Conservation (phyloP, 208 protist species). For the Herpetomonas tarakana region DNA sequence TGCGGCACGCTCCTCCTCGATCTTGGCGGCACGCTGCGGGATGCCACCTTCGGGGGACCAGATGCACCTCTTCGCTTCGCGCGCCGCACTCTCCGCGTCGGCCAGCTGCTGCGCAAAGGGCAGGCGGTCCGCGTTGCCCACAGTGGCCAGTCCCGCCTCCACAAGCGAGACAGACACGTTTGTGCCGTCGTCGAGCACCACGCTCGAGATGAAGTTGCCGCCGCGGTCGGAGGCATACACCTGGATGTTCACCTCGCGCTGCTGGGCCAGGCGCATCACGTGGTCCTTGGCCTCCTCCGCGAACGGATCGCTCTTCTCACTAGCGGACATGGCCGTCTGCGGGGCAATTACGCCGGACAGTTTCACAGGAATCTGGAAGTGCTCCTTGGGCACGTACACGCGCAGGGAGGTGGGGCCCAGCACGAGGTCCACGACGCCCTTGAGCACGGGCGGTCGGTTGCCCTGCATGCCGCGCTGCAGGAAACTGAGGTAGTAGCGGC, state of each 20-base stretch:
- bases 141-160: slow-evolving; percentile 70
- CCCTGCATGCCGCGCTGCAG: slow-evolving; percentile 88
- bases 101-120: slow-evolving; percentile 69
- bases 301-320: slow-evolving; percentile 50
- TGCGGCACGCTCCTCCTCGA: slow-evolving; percentile 50
- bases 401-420: slow-evolving; percentile 78
- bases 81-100: slow-evolving; percentile 65
- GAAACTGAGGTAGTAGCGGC: slow-evolving; percentile 87
- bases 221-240: slow-evolving; percentile 77
- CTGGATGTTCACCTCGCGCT: slow-evolving; percentile 81
- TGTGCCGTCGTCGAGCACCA: slow-evolving; percentile 60
- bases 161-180: slow-evolving; percentile 74
- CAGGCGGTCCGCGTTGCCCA: slow-evolving; percentile 68
- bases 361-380: slow-evolving; percentile 86
- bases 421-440: slow-evolving; percentile 78
- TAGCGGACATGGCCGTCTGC: slow-evolving; percentile 32
- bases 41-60: slow-evolving; percentile 46
- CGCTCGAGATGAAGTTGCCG: slow-evolving; percentile 83
- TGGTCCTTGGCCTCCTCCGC: slow-evolving; percentile 79
- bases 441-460: slow-evolving; percentile 62
- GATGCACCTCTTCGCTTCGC: slow-evolving; percentile 49
- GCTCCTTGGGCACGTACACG: slow-evolving; percentile 85
- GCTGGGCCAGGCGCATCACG: slow-evolving; percentile 59
- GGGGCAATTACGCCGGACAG: slow-evolving; percentile 82
- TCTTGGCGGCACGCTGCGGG: slow-evolving; percentile 63